phyloP scores from a whole-genome alignment of 179 eudicot genomes.

The Vitellaria paradoxa region DNA sequence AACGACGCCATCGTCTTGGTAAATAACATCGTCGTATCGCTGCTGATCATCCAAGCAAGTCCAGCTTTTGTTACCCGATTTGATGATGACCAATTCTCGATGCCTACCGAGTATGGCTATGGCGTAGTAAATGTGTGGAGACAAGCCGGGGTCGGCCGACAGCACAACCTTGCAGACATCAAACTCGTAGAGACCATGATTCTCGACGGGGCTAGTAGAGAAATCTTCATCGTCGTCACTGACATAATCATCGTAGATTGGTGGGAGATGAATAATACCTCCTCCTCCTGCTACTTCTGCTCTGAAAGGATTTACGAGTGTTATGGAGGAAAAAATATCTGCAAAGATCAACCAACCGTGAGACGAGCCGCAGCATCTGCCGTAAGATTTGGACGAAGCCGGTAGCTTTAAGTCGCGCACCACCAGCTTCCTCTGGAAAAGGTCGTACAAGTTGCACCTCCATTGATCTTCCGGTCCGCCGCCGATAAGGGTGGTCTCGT shows the following conservation, averaged over 20 bases:
- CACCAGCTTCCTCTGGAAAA: background rate
- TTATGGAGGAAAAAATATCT: background rate
- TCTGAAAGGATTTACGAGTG: background rate
- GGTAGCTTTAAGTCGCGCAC: background rate
- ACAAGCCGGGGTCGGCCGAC: background rate
- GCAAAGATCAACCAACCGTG: slow-evolving; percentile 1
- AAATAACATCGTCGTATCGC: background rate
- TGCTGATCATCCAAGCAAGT: background rate
- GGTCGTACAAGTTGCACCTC: background rate
- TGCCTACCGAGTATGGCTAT: background rate
- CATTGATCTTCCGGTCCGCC: background rate
- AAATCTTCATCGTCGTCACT: too few species aligned
- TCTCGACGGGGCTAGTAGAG: background rate
- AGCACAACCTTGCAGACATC: background rate
- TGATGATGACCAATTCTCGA: background rate
- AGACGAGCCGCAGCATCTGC: slow-evolving; percentile 6
- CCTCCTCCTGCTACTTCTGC: background rate
- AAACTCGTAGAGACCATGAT: background rate
- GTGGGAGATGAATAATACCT: background rate
- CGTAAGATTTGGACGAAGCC: background rate
- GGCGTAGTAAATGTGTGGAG: background rate
- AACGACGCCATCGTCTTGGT: background rate
- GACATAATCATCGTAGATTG: too few species aligned
- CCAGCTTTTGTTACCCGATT: background rate
- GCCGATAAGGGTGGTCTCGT: too few species aligned